Conservation (phyloP, 2,329 filamentous ascomycete genomes). For the Ilyonectria robusta region DNA sequence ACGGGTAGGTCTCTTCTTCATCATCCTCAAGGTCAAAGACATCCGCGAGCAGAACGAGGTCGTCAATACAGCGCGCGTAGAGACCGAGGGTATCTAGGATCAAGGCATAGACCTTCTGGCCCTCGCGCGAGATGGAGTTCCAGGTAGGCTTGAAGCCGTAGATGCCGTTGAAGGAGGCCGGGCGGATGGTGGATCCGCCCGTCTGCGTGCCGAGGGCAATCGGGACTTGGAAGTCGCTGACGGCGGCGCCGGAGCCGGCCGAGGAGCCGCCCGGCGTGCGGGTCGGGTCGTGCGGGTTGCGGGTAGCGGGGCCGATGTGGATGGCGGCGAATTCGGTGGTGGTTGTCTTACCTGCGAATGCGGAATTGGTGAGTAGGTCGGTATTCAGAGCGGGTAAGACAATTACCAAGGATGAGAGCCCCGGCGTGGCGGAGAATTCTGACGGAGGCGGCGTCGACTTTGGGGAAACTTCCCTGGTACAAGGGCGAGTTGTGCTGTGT, state of each 20-base stretch:
- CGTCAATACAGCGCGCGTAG: slow-evolving; percentile 70
- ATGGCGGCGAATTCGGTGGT: slow-evolving; percentile 77
- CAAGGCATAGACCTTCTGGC: slow-evolving; percentile 71
- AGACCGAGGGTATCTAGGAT: slow-evolving; percentile 75
- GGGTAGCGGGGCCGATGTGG: slow-evolving; percentile 65
- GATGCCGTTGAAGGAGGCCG: slow-evolving; percentile 76
- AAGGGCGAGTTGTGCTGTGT: slow-evolving; percentile 70
- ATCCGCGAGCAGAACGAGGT: slow-evolving; percentile 70
- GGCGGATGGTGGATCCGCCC: slow-evolving; percentile 74
- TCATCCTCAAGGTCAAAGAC: slow-evolving; percentile 68
- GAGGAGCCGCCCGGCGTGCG: slow-evolving; percentile 79
- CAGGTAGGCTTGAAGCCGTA: slow-evolving; percentile 79
- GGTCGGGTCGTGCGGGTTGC: slow-evolving; percentile 75
- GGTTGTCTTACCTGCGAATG: slow-evolving; percentile 51
- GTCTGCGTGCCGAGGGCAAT: slow-evolving; percentile 77
- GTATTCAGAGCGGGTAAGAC: neutral
- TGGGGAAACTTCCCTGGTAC: slow-evolving; percentile 61
- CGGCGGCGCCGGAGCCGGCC: slow-evolving; percentile 76
- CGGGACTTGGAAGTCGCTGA: slow-evolving; percentile 75
- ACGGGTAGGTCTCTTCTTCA: slow-evolving; percentile 52
- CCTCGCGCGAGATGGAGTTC: slow-evolving; percentile 74
- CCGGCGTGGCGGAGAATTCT: slow-evolving; percentile 67
- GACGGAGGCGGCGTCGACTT: slow-evolving; percentile 67
- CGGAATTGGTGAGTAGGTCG: neutral
- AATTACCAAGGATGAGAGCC: slow-evolving; percentile 65